Conservation (phyloP, 768 basidiomycete species). For the Paxillus rubicundulus region DNA sequence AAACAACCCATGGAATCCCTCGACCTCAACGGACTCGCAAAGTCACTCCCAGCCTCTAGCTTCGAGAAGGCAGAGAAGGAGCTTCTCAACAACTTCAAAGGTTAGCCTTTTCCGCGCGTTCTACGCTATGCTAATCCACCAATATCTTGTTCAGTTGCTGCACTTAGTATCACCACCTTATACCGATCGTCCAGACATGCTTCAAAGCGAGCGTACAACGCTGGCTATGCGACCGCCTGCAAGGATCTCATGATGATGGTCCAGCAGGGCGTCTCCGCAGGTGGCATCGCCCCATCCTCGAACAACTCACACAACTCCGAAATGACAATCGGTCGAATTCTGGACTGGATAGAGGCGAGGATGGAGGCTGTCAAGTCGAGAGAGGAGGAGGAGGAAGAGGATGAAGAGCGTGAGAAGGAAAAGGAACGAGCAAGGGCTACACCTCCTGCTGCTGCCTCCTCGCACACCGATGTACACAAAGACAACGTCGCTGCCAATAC, state of each 20-base stretch:
- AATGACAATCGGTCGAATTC: slow-evolving; percentile 73
- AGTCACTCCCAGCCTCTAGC: slow-evolving; percentile 65
- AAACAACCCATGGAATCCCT: slow-evolving; percentile 60
- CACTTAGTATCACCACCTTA: slow-evolving; percentile 79
- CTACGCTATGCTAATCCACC: slow-evolving; percentile 7
- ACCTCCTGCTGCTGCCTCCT: slow-evolving; percentile 12
- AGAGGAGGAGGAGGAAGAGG: slow-evolving; percentile 82
- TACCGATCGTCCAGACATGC: slow-evolving; percentile 77
- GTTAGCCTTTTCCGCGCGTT: slow-evolving; percentile 33
- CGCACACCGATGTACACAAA: slow-evolving; percentile 19
- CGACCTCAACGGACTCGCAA: slow-evolving; percentile 76
- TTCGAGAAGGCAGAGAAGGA: slow-evolving; percentile 79
- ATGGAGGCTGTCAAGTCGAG: slow-evolving; percentile 70
- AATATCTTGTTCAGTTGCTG: slow-evolving; percentile 56
- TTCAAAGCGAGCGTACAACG: slow-evolving; percentile 77
- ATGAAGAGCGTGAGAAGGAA: slow-evolving; percentile 66
- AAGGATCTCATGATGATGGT: slow-evolving; percentile 80
- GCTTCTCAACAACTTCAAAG: slow-evolving; percentile 78
- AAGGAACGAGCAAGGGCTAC: slow-evolving; percentile 38
- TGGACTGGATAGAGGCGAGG: slow-evolving; percentile 85
- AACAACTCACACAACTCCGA: slow-evolving; percentile 51
- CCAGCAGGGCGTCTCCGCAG: slow-evolving; percentile 75
- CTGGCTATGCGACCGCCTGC: slow-evolving; percentile 77
- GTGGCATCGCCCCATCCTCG: slow-evolving; percentile 40
- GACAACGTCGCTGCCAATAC: slow-evolving; percentile 11